Percentiles rank a stretch among this genome's conserved stretches.
Evolutionary conservation across 2,329 filamentous ascomycete species (phyloP).

Genomic region (Xylaria polymorpha): DNA sequence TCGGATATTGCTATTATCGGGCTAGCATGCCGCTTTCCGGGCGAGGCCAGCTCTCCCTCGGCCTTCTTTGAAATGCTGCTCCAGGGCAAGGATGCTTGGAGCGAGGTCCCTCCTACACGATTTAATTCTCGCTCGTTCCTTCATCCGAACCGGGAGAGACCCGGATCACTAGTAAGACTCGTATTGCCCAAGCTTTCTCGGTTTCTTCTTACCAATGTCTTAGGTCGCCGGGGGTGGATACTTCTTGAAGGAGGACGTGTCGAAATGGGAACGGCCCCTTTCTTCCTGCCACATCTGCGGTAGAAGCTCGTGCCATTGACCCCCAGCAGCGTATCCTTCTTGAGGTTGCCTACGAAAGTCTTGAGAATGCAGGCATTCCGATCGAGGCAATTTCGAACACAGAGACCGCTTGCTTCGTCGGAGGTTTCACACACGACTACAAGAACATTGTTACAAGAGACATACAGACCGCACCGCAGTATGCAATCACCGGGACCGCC

Average conservation of each 20-base stretch:
- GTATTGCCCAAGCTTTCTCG: neutral
- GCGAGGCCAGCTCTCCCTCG: constrained; percentile 9
- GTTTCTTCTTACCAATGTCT: neutral
- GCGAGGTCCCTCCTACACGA: constrained; percentile 14
- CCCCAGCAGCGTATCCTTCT: constrained; percentile 10
- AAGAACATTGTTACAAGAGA: constrained; percentile 20
- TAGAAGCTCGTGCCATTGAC: constrained; percentile 10
- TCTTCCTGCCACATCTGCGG: neutral
- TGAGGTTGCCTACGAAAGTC: constrained; percentile 5
- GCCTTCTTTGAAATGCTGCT: constrained; percentile 25
- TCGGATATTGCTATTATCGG: constrained; percentile 25
- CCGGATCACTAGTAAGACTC: constrained; percentile 13
- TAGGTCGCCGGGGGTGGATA: constrained; percentile 18
- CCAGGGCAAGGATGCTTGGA: constrained; percentile 21
- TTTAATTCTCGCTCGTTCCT: constrained; percentile 12
- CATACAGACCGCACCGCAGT: constrained; percentile 13
- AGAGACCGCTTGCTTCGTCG: constrained; percentile 20
- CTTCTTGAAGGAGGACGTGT: neutral
- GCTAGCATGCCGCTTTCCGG: constrained; percentile 21
- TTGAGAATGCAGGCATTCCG: constrained; percentile 22
- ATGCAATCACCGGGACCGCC: constrained; percentile 15
- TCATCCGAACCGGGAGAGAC: constrained; percentile 20
- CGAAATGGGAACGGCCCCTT: neutral
- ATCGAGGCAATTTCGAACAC: constrained; percentile 24
- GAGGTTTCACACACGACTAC: constrained; percentile 22